A percentile compares a stretch with the other conserved stretches of the same genome.
phyloP scores from a whole-genome alignment of 768 basidiomycete genomes.

The Rhodotorula sphaerocarpa region DNA sequence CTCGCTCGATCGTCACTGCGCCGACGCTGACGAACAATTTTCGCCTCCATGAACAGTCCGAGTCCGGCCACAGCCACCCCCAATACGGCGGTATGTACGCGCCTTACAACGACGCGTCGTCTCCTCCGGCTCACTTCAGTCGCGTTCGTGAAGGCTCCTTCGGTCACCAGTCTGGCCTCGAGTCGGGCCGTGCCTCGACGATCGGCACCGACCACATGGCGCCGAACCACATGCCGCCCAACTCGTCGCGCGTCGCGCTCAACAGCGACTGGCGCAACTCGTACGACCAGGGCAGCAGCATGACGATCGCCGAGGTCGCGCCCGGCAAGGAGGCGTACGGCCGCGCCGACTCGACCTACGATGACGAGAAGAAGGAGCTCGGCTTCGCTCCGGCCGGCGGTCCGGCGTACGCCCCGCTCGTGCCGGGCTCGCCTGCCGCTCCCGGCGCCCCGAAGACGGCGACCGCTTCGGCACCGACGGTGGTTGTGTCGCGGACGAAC shows the following conservation, averaged over 20 bases:
- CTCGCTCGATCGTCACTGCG: neutral
- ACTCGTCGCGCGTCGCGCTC: constrained; percentile 40
- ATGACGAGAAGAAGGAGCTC: constrained; percentile 31
- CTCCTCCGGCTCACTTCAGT: constrained; percentile 26
- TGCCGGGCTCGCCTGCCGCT: constrained; percentile 34
- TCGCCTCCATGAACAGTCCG: constrained; percentile 24
- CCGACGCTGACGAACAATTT: neutral
- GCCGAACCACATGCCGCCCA: constrained; percentile 34
- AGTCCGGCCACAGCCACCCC: constrained; percentile 29
- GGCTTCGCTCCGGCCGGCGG: constrained; percentile 5
- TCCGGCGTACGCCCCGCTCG: constrained; percentile 30
- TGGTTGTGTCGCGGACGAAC: constrained; percentile 39
- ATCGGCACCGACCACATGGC: constrained; percentile 40
- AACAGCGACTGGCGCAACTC: constrained; percentile 40
- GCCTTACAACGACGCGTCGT: constrained; percentile 9
- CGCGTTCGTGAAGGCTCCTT: constrained; percentile 34
- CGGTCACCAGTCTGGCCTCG: constrained; percentile 30
- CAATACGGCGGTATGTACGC: constrained; percentile 17
- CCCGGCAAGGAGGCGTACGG: constrained; percentile 36
- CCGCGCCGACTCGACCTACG: constrained; percentile 18
- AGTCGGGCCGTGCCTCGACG: constrained; percentile 38
- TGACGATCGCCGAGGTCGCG: constrained; percentile 35
- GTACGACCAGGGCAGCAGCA: constrained; percentile 36
- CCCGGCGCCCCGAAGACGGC: constrained; percentile 21
- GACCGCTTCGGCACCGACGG: constrained; percentile 24